Evolutionary conservation across 495 filamentous ascomycete genomes (phyloP).

Genomic region (Aspergillus avenaceus): DNA sequence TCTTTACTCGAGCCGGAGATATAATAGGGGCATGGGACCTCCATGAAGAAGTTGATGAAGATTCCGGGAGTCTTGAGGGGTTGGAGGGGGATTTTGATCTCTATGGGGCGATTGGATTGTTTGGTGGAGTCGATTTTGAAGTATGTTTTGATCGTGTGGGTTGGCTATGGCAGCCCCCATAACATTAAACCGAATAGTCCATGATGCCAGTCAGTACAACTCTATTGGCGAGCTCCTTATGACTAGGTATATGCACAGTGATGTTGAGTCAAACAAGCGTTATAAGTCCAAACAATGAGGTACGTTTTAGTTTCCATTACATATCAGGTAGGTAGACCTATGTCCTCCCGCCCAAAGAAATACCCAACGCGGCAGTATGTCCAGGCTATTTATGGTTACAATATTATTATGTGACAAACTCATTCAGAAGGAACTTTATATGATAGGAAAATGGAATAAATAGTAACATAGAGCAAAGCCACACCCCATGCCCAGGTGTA

Average conservation of each 20-base stretch:
- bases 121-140: constrained; percentile 68
- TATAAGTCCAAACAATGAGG: too few relatives aligned
- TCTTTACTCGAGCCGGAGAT: constrained; percentile 71
- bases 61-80: constrained; percentile 63
- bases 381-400: too few relatives aligned
- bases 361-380: too few relatives aligned
- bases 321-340: background rate
- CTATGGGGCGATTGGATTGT: constrained; percentile 74
- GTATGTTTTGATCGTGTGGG: constrained; percentile 54
- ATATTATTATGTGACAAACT: too few relatives aligned
- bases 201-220: background rate
- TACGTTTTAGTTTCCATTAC: background rate
- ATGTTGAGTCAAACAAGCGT: too few relatives aligned
- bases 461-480: background rate
- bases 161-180: constrained; percentile 37
- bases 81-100: constrained; percentile 79
- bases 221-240: background rate
- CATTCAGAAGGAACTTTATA: background rate
- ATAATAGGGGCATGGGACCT: constrained; percentile 70
- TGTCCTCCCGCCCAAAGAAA: too few relatives aligned
- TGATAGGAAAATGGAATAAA: background rate
- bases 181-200: background rate
- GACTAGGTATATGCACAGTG: too few relatives aligned
- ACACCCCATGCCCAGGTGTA: background rate
- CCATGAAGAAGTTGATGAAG: constrained; percentile 74